Percentiles rank a stretch among this genome's conserved stretches.
These are phyloP conservation scores for Phytophthora sp. DNA, from an alignment of 352 stramenopile genomes.

Conservation along the genomic window DNA sequence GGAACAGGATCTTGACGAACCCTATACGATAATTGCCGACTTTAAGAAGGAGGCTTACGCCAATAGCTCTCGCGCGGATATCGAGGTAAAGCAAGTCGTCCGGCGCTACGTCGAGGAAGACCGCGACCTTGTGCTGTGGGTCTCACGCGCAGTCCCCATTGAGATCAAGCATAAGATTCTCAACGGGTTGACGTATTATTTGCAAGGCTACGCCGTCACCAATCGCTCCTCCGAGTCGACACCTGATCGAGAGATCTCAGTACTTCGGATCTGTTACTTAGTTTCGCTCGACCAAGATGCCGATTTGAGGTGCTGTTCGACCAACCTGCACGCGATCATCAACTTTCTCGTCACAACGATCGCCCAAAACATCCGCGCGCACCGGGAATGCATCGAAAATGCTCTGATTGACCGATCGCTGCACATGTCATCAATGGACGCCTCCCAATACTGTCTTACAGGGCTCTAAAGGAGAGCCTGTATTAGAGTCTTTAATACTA, in stretches of 20 bases:
- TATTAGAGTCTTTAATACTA: too few relatives aligned
- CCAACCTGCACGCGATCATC: constrained; percentile 14
- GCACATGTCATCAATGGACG: neutral
- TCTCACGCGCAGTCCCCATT: constrained; percentile 39
- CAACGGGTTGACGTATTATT: constrained; percentile 37
- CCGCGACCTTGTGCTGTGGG: constrained; percentile 53
- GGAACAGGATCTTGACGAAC: constrained; percentile 29
- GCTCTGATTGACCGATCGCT: constrained; percentile 26
- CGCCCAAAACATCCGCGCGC: constrained; percentile 24
- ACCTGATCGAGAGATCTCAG: constrained; percentile 7
- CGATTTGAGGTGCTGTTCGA: constrained; percentile 1
- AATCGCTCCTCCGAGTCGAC: constrained; percentile 15
- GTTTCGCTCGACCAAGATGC: constrained; percentile 27
- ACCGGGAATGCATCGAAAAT: constrained; percentile 33
- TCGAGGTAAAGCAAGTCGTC: constrained; percentile 57
- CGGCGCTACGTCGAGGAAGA: constrained; percentile 53
- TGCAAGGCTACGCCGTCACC: constrained; percentile 55
- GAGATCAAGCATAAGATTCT: constrained; percentile 55
- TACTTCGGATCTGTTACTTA: constrained; percentile 26
- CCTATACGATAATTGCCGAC: constrained; percentile 55
- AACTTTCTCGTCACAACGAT: constrained; percentile 26
- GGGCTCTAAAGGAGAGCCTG: too few relatives aligned
- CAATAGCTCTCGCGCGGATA: constrained; percentile 46
- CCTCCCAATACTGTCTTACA: too few relatives aligned
- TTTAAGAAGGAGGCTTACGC: constrained; percentile 52